phyloP scores from a whole-genome alignment of 805 yeast genomes.

The Pichia membranifaciens region DNA sequence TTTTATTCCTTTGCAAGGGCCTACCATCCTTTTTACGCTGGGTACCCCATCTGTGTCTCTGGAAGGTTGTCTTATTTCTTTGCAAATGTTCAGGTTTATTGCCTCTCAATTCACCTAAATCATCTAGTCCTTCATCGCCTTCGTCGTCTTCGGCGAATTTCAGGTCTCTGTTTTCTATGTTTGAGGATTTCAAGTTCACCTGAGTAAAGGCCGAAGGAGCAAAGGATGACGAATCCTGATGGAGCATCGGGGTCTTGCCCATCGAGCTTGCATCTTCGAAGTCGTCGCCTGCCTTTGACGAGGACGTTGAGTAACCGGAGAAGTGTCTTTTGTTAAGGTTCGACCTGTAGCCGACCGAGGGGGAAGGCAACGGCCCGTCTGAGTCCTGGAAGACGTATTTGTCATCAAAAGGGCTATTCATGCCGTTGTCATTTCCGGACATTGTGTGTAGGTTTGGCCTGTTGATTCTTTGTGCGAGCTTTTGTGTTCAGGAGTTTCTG shows the following conservation, averaged over 20 bases:
- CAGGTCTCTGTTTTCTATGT: conserved; percentile 5
- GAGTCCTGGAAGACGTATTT: conserved; percentile 13
- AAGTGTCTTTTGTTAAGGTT: conserved; percentile 13
- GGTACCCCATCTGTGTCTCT: conserved; percentile 88
- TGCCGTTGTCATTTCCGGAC: neutral
- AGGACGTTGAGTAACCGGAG: conserved; percentile 16
- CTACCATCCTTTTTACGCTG: conserved; percentile 68
- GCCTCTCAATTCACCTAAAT: conserved; percentile 22
- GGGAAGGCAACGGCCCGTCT: conserved; percentile 13
- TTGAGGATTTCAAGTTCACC: conserved; percentile 14
- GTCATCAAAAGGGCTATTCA: conserved; percentile 20
- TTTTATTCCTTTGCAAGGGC: conserved; percentile 55
- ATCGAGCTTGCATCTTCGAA: conserved; percentile 18
- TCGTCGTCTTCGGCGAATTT: conserved; percentile 12
- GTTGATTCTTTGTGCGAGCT: too few relatives aligned
- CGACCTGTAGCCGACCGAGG: conserved; percentile 13
- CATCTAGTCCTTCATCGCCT: conserved; percentile 15
- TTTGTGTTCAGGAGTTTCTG: too few relatives aligned
- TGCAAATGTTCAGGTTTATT: conserved; percentile 6
- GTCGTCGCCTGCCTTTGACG: conserved; percentile 11
- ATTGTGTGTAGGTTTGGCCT: neutral
- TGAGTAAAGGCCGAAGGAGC: conserved; percentile 8
- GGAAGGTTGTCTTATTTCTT: conserved; percentile 45
- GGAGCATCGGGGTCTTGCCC: conserved; percentile 23
- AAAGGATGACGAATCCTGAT: conserved; percentile 15